Conservation (phyloP, 495 filamentous ascomycete genomes). For the Xylaria bambusicola region DNA sequence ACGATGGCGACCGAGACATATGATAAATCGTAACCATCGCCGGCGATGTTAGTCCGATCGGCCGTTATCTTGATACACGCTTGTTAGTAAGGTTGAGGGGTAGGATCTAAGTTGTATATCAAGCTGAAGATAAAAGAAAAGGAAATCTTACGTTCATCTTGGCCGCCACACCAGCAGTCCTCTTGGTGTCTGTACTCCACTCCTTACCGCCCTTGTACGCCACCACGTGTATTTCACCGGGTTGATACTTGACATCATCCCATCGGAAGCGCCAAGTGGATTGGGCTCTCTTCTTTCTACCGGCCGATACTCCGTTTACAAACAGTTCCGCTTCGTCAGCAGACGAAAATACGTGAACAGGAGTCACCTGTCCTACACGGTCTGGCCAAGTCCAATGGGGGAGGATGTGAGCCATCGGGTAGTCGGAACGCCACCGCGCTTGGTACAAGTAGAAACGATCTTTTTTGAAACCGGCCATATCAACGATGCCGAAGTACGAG, state of each 20-base stretch:
- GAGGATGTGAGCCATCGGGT: conserved; percentile 47
- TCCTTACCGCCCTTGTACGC: conserved; percentile 42
- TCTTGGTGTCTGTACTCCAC: conserved; percentile 45
- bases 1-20: conserved; percentile 46
- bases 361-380: conserved; percentile 46
- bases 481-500: conserved; percentile 52
- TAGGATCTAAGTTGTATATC: too few species aligned
- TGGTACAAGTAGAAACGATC: conserved; percentile 53
- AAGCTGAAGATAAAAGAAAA: neutral
- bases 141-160: conserved; percentile 27
- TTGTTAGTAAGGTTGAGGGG: neutral
- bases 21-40: conserved; percentile 44
- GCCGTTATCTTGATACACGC: conserved; percentile 24
- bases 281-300: conserved; percentile 33
- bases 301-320: conserved; percentile 48
- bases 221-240: conserved; percentile 46
- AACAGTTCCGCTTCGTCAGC: conserved; percentile 53
- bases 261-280: conserved; percentile 49
- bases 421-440: conserved; percentile 45
- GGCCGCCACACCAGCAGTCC: conserved; percentile 37
- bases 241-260: conserved; percentile 47
- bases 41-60: conserved; percentile 39
- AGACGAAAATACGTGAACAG: conserved; percentile 50
- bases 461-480: conserved; percentile 54
- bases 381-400: conserved; percentile 56